Base-by-base conservation (phyloP, 129 eudicot species). In the Centrapalus pauciflorus region DNA sequence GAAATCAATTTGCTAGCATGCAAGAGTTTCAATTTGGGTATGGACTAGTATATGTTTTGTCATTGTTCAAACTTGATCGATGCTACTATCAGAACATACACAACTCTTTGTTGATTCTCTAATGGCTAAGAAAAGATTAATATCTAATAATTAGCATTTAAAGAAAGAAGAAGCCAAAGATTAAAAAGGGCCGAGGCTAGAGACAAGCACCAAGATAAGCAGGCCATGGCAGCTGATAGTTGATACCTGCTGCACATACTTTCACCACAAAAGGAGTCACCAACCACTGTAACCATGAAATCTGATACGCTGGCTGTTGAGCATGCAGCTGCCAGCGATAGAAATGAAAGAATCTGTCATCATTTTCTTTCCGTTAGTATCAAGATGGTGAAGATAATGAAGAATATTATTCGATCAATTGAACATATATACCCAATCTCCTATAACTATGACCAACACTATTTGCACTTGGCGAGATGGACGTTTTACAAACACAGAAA, bases 191-290 rank as follows among this genome's bases (percentile, higher is more conserved):
- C 88, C 1, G 97, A 90, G 6, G 88, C 81, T 49, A 90, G 16
- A 1, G 83, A 82, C 17, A 90, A 70, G 54, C 80, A 77, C 95
- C 97, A 90, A 45, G 95, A 84, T 67, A 90, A 78, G 77, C 88
- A 90, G 29, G 97, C 89, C 92, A 90, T 84, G 11, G 93, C 84
- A 32, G 97, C 89, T 13, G 97, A 87, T 13, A 87, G 69, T 32
- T 88, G 95, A 70, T 79, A 90, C 64, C 97, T 70, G 29, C 72
- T 76, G 80, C 97, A 90, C 60, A 82, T 26, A 70, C 71, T 85
- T 7, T 46, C 69, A 17, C 9, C 61, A 40, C 97, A 90, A 57
- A 87, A 68, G n/a, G 77, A 30, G 21, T 77, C 72, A 23, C 77
- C 81, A 3, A 81, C 81, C 38, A 63, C 71, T 20, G 73, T 74